Conservation (phyloP, 2,329 filamentous ascomycete genomes). For the Fusarium albosuccineum region DNA sequence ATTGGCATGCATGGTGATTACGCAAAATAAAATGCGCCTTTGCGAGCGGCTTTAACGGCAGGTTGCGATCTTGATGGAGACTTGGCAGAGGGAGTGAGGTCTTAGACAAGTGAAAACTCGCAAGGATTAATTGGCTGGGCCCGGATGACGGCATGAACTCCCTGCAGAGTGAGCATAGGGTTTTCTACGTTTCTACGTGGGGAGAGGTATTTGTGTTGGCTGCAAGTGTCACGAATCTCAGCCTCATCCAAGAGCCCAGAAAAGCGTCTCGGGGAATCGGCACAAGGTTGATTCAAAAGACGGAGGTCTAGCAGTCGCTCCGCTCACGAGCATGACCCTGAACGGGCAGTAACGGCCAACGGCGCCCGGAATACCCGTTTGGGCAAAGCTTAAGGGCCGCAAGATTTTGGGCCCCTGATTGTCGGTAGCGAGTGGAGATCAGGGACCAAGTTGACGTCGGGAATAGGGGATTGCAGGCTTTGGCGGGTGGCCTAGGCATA, state of each 20-base stretch:
- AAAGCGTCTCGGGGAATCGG: neutral
- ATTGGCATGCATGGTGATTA: too few species aligned
- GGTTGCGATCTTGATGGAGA: neutral
- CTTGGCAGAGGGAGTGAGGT: slow-evolving; percentile 3
- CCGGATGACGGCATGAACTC: neutral
- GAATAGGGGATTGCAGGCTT: neutral
- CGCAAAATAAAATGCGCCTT: too few species aligned
- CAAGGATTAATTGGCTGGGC: neutral
- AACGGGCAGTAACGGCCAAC: neutral
- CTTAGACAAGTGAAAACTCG: slow-evolving; percentile 1
- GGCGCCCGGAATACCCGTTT: slow-evolving; percentile 4
- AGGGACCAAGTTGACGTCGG: slow-evolving; percentile 1
- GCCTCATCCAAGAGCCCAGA: neutral
- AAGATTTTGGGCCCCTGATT: slow-evolving; percentile 8
- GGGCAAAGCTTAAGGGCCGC: slow-evolving; percentile 8
- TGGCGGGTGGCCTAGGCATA: neutral
- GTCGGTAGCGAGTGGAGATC: neutral
- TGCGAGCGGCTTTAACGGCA: neutral
- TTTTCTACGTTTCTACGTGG: neutral
- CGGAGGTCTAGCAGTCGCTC: neutral
- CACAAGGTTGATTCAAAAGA: neutral
- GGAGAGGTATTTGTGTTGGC: neutral
- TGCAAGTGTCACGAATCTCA: neutral
- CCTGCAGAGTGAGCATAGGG: too few species aligned
- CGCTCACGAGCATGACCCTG: neutral